These are phyloP conservation scores for Musa acuminata DNA, from an alignment of 176 grass and related monocot species.

Conservation along the genomic window DNA sequence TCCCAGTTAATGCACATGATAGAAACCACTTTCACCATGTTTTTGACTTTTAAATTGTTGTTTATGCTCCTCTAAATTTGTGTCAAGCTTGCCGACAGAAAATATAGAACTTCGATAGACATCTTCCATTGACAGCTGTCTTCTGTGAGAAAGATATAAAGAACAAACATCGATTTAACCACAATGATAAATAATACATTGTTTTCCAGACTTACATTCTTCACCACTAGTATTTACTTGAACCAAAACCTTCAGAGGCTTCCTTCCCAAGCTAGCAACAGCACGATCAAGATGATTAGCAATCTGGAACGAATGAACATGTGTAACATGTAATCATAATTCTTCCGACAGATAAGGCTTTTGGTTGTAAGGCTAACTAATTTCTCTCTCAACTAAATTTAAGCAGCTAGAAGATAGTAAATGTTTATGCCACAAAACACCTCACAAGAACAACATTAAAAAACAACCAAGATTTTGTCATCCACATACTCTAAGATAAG, in stretches of 20 bases:
- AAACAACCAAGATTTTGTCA: background rate
- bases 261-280: slow-evolving; percentile 62
- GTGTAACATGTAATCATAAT: background rate
- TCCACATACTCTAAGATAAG: background rate
- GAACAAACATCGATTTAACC: background rate
- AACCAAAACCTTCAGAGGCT: slow-evolving; percentile 72
- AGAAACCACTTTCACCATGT: background rate
- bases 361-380: background rate
- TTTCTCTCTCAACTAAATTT: background rate
- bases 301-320: slow-evolving; percentile 42
- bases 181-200: background rate
- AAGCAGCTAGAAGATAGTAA: background rate
- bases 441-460: background rate
- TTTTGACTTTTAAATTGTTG: background rate
- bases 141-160: no score
- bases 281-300: slow-evolving; percentile 69
- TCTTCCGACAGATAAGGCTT: background rate
- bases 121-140: no score
- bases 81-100: no score
- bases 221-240: slow-evolving; percentile 99
- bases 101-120: no score
- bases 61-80: background rate
- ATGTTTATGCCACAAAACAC: background rate
- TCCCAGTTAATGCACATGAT: no score
- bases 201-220: slow-evolving; percentile 60